These are phyloP conservation scores for Papiliotrema fonsecae DNA, from an alignment of 1,284 basidiomycete species.

Conservation along the genomic window DNA sequence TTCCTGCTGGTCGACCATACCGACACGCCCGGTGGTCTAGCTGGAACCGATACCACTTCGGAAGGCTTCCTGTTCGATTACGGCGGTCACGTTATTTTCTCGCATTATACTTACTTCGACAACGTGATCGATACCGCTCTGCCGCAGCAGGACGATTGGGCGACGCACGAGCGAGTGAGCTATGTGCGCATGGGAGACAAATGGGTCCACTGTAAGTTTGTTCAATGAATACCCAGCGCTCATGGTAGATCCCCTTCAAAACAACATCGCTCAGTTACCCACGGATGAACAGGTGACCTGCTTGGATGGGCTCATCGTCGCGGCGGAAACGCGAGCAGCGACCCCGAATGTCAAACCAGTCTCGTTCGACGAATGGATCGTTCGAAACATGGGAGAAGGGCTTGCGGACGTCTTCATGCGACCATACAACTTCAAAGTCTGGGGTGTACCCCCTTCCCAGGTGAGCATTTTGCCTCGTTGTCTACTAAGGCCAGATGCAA, in stretches of 20 bases:
- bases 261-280: conserved; percentile 54
- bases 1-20: conserved; percentile 51
- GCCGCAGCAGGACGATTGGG: conserved; percentile 52
- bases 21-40: conserved; percentile 51
- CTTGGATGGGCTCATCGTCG: conserved; percentile 53
- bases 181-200: conserved; percentile 51
- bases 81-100: conserved; percentile 56
- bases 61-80: conserved; percentile 56
- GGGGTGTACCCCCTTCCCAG: conserved; percentile 52
- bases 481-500: conserved; percentile 49
- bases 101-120: conserved; percentile 55
- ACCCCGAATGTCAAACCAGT: conserved; percentile 25
- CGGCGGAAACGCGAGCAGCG: conserved; percentile 24
- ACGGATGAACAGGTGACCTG: conserved; percentile 51
- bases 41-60: conserved; percentile 51
- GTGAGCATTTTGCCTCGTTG: conserved; percentile 15
- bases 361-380: conserved; percentile 50
- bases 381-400: conserved; percentile 52
- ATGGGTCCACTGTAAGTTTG: conserved; percentile 53
- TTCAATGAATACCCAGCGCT: no score
- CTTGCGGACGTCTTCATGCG: conserved; percentile 55
- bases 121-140: conserved; percentile 52
- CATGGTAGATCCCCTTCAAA: conserved; percentile 49
- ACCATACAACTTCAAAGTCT: conserved; percentile 56
- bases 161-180: conserved; percentile 53